phyloP scores from a whole-genome alignment of 1,284 basidiomycete genomes.

The Xerocomus minutiporus region DNA sequence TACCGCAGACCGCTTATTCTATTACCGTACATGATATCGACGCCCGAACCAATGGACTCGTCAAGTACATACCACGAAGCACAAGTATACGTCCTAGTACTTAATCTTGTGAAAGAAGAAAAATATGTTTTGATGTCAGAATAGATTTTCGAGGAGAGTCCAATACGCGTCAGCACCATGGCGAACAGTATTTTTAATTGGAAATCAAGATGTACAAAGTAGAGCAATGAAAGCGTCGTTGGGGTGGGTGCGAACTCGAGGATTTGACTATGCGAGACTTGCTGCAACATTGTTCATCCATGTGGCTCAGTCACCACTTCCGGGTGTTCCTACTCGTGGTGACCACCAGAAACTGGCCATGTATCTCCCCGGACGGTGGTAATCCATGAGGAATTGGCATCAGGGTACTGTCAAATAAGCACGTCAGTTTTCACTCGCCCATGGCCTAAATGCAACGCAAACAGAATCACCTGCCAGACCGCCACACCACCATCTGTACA shows the following conservation, averaged over 20 bases:
- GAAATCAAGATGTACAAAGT: background rate
- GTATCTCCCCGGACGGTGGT: conserved; percentile 25
- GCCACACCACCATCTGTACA: conserved; percentile 49
- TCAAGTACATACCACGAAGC: conserved; percentile 6
- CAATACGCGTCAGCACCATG: background rate
- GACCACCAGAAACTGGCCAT: conserved; percentile 16
- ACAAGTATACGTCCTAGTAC: background rate
- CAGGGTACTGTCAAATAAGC: conserved; percentile 24
- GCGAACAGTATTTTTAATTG: background rate
- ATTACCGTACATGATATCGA: conserved; percentile 15
- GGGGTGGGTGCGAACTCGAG: background rate
- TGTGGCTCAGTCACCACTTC: background rate
- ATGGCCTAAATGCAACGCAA: background rate
- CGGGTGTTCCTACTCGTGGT: background rate
- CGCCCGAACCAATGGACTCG: conserved; percentile 2
- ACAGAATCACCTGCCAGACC: conserved; percentile 34
- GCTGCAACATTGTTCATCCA: background rate
- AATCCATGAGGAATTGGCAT: conserved; percentile 27
- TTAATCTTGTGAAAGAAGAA: background rate
- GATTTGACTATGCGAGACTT: background rate
- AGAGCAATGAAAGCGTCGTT: background rate
- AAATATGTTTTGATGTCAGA: background rate
- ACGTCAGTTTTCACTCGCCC: conserved; percentile 29
- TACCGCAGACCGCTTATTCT: conserved; percentile 18
- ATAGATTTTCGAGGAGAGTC: background rate